These are phyloP conservation scores for Laguncularia racemosa DNA, from an alignment of 345 rosid genomes.

Conservation along the genomic window DNA sequence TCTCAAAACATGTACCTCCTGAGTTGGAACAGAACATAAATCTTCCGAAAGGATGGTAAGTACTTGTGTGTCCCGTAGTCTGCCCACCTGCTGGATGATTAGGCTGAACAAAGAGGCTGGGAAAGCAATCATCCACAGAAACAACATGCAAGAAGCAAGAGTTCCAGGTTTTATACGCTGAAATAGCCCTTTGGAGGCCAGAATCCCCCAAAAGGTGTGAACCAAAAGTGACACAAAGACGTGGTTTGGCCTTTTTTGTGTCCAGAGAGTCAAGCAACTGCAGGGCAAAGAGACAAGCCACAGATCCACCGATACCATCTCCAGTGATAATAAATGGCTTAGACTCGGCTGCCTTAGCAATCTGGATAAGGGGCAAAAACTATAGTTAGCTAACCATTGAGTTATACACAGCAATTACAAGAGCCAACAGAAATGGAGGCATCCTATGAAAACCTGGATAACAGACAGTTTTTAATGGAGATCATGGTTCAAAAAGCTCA, in stretches of 20 bases:
- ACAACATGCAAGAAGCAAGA: conserved; percentile 54
- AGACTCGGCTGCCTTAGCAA: neutral
- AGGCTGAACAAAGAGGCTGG: conserved; percentile 14
- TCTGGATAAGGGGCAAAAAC: neutral
- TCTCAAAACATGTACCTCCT: conserved; percentile 38
- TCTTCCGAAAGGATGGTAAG: conserved; percentile 49
- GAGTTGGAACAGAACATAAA: conserved; percentile 33
- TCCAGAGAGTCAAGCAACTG: conserved; percentile 40
- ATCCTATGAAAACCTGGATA: too few species aligned
- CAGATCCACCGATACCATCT: conserved; percentile 48
- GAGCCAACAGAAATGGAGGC: too few species aligned
- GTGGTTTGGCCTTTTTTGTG: conserved; percentile 11
- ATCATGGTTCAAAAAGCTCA: too few species aligned
- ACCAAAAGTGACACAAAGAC: conserved; percentile 70
- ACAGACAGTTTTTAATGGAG: too few species aligned
- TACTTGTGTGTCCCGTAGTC: conserved; percentile 1
- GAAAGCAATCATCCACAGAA: conserved; percentile 26
- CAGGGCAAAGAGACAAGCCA: conserved; percentile 65
- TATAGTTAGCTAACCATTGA: too few species aligned
- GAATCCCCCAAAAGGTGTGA: conserved; percentile 44
- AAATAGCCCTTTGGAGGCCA: conserved; percentile 26
- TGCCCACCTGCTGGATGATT: neutral
- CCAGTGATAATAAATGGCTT: conserved; percentile 46
- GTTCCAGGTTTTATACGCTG: conserved; percentile 23
- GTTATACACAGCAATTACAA: too few species aligned